Evolutionary conservation across 148 eudicot species (phyloP), one percentile per base, ranked within the genome.

Genomic region (Chenopodium suecicum): DNA sequence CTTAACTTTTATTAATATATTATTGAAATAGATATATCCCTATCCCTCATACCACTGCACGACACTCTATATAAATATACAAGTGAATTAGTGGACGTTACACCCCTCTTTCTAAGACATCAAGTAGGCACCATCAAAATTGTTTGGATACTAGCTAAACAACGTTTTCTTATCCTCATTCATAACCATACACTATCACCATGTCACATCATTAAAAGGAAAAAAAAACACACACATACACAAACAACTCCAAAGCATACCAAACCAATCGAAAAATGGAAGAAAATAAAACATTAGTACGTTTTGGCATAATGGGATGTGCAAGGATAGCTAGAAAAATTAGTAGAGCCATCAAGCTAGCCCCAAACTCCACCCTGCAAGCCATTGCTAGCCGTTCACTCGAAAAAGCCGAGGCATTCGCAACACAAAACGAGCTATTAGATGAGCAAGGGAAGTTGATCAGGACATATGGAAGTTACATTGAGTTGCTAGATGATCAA

Each of bases 321-420:
- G 91, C 91, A 8, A 80, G 79, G 67, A 88, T 88, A 52, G 88
- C 91, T 14, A 87, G 88, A 68, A 90, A 90, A 78, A 68, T 90
- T 16, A 82, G 86, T 29, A 87, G 90, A 87, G 91, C 93, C 73
- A 86, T 90, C 34, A 34, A 34, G 9, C 77, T 85, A 20, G 58
- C 91, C 16, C 93, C 91, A 65, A 87, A 84, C 69, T 77, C 91
- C 29, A 81, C 85, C 74, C 83, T 90, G 75, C 32, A 52, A 13
- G 93, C 90, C 13, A 69, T 90, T 2, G 86, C 88, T 46, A 90
- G 93, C 68, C 91, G 93, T 23, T 86, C 93, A 1, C 67, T 88
- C 71, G 83, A 85, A 63, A 90, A 88, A 54, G 93, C 91, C 5
- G 76, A 81, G 66, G 80, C 63, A 11, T 90, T 88, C 20, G 90